These are phyloP conservation scores for Ustilago curta DNA, from an alignment of 1,284 basidiomycete species.

Conservation along the genomic window DNA sequence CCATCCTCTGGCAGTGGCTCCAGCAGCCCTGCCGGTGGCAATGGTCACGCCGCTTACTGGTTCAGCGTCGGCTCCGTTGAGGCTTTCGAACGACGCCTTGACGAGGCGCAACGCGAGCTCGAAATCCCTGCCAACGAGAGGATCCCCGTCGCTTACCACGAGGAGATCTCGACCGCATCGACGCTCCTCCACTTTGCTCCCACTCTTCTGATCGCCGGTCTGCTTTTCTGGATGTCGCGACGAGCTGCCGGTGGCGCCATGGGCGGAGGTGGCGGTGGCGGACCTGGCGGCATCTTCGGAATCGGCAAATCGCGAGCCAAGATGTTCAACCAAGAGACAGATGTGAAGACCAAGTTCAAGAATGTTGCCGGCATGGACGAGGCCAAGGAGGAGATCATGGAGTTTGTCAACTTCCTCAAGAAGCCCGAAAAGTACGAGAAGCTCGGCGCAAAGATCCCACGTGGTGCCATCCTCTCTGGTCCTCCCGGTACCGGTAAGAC, in stretches of 20 bases:
- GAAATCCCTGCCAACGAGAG: constrained; percentile 90
- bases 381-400: constrained; percentile 99
- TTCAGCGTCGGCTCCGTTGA: constrained; percentile 99
- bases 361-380: constrained; percentile 99
- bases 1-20: constrained; percentile 27
- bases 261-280: constrained; percentile 70
- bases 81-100: constrained; percentile 93
- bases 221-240: constrained; percentile 89
- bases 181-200: constrained; percentile 92
- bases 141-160: constrained; percentile 95
- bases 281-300: constrained; percentile 91
- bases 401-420: constrained; percentile 99
- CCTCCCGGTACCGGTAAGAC: constrained; percentile 99
- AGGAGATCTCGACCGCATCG: constrained; percentile 87
- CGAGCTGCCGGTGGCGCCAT: constrained; percentile 73
- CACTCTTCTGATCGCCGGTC: constrained; percentile 88
- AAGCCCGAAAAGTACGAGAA: constrained; percentile 94
- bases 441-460: constrained; percentile 97
- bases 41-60: constrained; percentile 75
- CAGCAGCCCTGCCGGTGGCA: constrained; percentile 23
- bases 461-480: constrained; percentile 96
- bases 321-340: constrained; percentile 97
- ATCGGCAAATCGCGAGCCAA: constrained; percentile 96
- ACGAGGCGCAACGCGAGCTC: constrained; percentile 91
- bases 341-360: constrained; percentile 91